Evolutionary conservation across 352 stramenopile genomes (phyloP), one percentile per base, ranked within the genome.

Genomic region (Pythium pectinolyticum): DNA sequence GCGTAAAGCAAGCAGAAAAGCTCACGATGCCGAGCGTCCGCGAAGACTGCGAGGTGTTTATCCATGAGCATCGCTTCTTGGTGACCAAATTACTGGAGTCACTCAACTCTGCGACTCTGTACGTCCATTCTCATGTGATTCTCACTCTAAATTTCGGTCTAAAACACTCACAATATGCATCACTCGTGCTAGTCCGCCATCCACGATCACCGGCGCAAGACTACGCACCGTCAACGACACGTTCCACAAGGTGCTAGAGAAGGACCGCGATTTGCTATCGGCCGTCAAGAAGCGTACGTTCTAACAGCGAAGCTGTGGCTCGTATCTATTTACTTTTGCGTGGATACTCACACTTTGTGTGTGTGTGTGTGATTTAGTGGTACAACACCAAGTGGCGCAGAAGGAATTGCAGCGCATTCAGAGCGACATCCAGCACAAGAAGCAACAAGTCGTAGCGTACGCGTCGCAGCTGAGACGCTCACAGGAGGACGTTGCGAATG

Each of bases 71-170:
- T 72, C 82, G 84, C 50, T 94, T 90, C 67, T 67, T 94, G 22
- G 83, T 90, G 52, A 92, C 84, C 15, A 94, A 94, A 67, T 70
- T 94, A 30, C 78, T 94, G 35, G 84, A 94, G 69, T 87, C 82
- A 28, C 75, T 94, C 17, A 78, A 78, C 63, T 81, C 79, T 7
- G 80, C 84, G 10, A 84, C 80, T 14, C 70, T 88, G 79, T 85
- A 58, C 20, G 74, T 74, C 28, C 4, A 11, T 11, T 27, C 22
- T 22, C 45, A 6, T 8, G 30, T 30, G 37, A 9, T 55, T 40
- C 0, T 10, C 30, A 27, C 5, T 2, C 8, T 30, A n/a, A n/a
- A n/a, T 30, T 41, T 56, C 8, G 11, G 49, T 7, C 49, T n/a
- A n/a, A n/a, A n/a, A n/a, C n/a, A n/a, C n/a, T n/a, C n/a, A n/a